phyloP scores from a whole-genome alignment of 1,284 basidiomycete genomes.

The Trametes hirsuta region DNA sequence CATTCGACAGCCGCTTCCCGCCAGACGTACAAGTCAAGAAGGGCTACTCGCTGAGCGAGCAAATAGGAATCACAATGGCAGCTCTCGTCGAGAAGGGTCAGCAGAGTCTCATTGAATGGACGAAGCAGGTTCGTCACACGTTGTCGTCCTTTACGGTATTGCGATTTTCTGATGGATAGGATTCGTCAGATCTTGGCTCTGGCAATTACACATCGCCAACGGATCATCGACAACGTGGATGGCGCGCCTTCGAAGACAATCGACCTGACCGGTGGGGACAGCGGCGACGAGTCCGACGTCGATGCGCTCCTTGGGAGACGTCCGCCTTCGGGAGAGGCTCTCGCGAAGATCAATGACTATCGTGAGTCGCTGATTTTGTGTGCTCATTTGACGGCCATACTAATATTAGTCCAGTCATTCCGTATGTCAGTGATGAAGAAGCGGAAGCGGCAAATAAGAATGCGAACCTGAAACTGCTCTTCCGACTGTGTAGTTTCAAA shows the following conservation, averaged over 20 bases:
- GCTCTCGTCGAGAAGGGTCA: conserved; percentile 72
- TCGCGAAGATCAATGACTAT: conserved; percentile 76
- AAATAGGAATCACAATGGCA: conserved; percentile 84
- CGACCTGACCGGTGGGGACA: conserved; percentile 40
- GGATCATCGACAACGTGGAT: conserved; percentile 75
- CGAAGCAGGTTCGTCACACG: conserved; percentile 64
- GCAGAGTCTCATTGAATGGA: conserved; percentile 74
- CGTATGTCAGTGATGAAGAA: conserved; percentile 72
- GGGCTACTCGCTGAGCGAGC: conserved; percentile 87
- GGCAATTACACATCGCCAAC: conserved; percentile 67
- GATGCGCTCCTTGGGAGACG: conserved; percentile 39
- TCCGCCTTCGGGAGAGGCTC: conserved; percentile 70
- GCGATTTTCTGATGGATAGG: not conserved
- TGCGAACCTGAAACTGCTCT: conserved; percentile 79
- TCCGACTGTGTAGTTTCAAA: conserved; percentile 71
- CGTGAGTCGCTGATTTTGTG: conserved; percentile 50
- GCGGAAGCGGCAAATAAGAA: conserved; percentile 79
- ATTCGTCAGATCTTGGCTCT: conserved; percentile 62
- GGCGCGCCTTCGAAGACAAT: conserved; percentile 42
- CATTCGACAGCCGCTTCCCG: conserved; percentile 52
- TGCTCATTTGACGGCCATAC: not conserved
- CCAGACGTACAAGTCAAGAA: conserved; percentile 84
- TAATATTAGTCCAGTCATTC: conserved; percentile 58
- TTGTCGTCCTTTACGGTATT: not conserved
- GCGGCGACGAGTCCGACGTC: conserved; percentile 48